Percentiles rank a stretch among this genome's conserved stretches.
phyloP scores from a whole-genome alignment of 1,284 basidiomycete species.

The Ganoderma sinense region DNA sequence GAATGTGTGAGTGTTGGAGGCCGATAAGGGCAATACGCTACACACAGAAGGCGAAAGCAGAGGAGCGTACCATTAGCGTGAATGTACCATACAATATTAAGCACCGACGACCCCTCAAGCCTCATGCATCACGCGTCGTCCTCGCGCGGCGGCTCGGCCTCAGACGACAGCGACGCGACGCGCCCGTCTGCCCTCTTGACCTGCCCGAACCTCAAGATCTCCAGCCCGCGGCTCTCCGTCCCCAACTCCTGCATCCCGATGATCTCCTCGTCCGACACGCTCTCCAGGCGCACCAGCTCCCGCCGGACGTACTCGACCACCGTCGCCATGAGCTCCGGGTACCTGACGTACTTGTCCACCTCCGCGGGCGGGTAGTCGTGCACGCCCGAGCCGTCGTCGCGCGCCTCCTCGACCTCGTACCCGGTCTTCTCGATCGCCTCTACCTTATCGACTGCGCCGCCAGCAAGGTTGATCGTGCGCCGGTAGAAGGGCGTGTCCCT shows the following conservation, averaged over 20 bases:
- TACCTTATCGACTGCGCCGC: slow-evolving; percentile 65
- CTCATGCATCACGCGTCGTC: neutral
- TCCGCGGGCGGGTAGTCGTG: slow-evolving; percentile 71
- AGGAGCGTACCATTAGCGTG: neutral
- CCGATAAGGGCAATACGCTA: neutral
- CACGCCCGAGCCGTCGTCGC: slow-evolving; percentile 76
- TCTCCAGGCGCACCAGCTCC: slow-evolving; percentile 80
- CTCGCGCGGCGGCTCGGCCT: neutral
- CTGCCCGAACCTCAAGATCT: slow-evolving; percentile 39
- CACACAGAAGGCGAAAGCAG: neutral
- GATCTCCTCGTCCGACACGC: slow-evolving; percentile 75
- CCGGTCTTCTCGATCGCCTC: slow-evolving; percentile 54
- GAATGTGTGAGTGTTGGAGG: neutral
- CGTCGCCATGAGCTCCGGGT: slow-evolving; percentile 80
- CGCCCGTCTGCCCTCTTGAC: slow-evolving; percentile 13
- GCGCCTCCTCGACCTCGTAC: slow-evolving; percentile 62
- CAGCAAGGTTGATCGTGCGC: slow-evolving; percentile 71
- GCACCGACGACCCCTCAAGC: neutral
- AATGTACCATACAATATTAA: neutral
- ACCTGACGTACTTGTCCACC: slow-evolving; percentile 72
- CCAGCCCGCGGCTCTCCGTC: slow-evolving; percentile 37
- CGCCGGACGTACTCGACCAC: slow-evolving; percentile 82
- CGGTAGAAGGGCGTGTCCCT: slow-evolving; percentile 48
- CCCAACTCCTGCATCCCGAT: slow-evolving; percentile 44
- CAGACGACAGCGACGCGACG: neutral